Conservation (phyloP, 2,329 filamentous ascomycete genomes). For the Nemania sp. region DNA sequence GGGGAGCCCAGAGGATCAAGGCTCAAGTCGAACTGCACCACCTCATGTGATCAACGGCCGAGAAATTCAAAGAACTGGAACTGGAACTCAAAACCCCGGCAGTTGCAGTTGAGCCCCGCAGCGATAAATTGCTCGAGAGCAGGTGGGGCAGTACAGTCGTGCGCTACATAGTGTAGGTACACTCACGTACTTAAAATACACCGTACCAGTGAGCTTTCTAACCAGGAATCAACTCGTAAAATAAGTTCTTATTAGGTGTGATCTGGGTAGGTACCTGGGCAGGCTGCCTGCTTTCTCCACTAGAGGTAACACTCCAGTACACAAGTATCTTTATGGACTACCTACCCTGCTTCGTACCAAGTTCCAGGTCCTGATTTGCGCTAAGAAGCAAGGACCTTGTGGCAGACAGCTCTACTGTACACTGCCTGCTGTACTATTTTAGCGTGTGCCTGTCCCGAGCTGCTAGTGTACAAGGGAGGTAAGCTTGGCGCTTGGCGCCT, state of each 20-base stretch:
- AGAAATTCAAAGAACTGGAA: constrained; percentile 20
- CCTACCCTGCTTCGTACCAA: too few species aligned
- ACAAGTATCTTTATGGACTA: too few species aligned
- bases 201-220: too few species aligned
- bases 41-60: constrained; percentile 9
- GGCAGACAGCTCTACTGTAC: constrained; percentile 1
- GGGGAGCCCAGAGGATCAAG: neutral
- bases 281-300: too few species aligned
- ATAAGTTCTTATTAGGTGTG: too few species aligned
- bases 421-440: constrained; percentile 11
- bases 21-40: constrained; percentile 1
- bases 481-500: constrained; percentile 23
- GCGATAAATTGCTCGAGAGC: constrained; percentile 27
- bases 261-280: too few species aligned
- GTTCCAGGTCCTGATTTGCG: neutral
- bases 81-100: constrained; percentile 21
- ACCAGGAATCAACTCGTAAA: too few species aligned
- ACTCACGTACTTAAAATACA: neutral
- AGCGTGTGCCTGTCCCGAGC: constrained; percentile 28
- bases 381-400: constrained; percentile 1
- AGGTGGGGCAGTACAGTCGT: constrained; percentile 19
- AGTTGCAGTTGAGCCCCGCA: constrained; percentile 26
- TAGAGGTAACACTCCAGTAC: too few species aligned
- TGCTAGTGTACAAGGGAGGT: constrained; percentile 23
- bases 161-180: neutral